Evolutionary conservation across 768 basidiomycete genomes (phyloP).

Genomic region (Pulveroboletus ravenelii): DNA sequence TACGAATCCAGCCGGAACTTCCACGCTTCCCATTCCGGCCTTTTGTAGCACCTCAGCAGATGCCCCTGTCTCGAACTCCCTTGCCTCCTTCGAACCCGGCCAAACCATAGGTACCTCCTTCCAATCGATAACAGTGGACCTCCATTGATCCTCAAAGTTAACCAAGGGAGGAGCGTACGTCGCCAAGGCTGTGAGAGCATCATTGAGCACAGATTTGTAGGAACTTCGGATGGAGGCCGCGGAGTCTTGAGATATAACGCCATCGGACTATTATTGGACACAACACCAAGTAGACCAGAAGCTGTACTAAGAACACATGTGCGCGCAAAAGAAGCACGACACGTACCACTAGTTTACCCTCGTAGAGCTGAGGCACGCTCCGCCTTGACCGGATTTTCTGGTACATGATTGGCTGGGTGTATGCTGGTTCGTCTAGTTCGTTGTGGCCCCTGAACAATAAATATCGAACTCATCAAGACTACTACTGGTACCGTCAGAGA

Average conservation of each 20-base stretch:
- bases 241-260: constrained; percentile 45
- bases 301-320: not conserved
- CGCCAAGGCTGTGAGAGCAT: constrained; percentile 48
- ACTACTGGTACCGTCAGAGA: not conserved
- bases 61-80: constrained; percentile 67
- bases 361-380: constrained; percentile 79
- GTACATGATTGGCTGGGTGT: constrained; percentile 91
- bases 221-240: constrained; percentile 48
- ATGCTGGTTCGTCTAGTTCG: constrained; percentile 80
- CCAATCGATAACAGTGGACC: constrained; percentile 10
- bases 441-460: constrained; percentile 65
- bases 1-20: constrained; percentile 57
- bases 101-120: constrained; percentile 36
- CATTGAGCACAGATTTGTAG: constrained; percentile 62
- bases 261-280: constrained; percentile 17
- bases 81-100: constrained; percentile 55
- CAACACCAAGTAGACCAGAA: not conserved
- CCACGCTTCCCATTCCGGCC: constrained; percentile 68
- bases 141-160: constrained; percentile 71
- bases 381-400: constrained; percentile 72
- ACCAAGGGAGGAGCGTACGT: constrained; percentile 46
- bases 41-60: constrained; percentile 43
- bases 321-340: not conserved
- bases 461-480: not conserved
- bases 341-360: constrained; percentile 69